Evolutionary conservation across 179 eudicot species (phyloP).

Genomic region (Beta corolliflora): DNA sequence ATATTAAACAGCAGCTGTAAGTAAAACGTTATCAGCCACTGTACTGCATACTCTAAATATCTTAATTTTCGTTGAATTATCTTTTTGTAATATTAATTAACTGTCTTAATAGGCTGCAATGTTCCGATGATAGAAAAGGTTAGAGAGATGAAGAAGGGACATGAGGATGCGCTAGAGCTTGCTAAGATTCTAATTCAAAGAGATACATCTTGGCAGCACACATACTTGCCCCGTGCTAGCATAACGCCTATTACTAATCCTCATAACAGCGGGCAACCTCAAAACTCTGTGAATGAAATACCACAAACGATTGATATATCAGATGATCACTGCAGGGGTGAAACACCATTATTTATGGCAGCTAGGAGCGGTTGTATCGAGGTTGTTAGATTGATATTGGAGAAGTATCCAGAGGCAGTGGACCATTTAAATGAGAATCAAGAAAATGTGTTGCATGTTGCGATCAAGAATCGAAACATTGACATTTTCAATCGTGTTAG

Average conservation of each 20-base stretch:
- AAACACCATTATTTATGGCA: conserved; percentile 25
- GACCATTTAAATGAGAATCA: conserved; percentile 14
- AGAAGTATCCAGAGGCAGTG: conserved; percentile 18
- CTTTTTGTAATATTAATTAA: too few species aligned
- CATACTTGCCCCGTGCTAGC: conserved; percentile 14
- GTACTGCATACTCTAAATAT: too few species aligned
- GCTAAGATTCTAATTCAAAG: conserved; percentile 9
- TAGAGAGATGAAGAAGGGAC: conserved; percentile 2
- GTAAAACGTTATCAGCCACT: too few species aligned
- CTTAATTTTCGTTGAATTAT: too few species aligned
- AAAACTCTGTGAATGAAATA: too few species aligned
- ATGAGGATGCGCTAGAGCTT: conserved; percentile 11
- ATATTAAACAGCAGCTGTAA: too few species aligned
- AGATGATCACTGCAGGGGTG: background rate
- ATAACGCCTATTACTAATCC: conserved; percentile 1
- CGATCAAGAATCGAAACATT: conserved; percentile 13
- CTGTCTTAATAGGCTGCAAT: background rate
- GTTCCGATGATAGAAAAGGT: conserved; percentile 12
- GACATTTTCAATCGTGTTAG: background rate
- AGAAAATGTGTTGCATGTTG: conserved; percentile 18
- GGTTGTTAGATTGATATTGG: conserved; percentile 19
- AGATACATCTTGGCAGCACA: conserved; percentile 18
- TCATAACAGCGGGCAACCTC: background rate
- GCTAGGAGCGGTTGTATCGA: conserved; percentile 21
- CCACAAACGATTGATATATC: background rate